Percentiles rank a stretch among this genome's conserved stretches.
Evolutionary conservation across 176 grass and related monocot species (phyloP).

Genomic region (Aegilops sharonensis): DNA sequence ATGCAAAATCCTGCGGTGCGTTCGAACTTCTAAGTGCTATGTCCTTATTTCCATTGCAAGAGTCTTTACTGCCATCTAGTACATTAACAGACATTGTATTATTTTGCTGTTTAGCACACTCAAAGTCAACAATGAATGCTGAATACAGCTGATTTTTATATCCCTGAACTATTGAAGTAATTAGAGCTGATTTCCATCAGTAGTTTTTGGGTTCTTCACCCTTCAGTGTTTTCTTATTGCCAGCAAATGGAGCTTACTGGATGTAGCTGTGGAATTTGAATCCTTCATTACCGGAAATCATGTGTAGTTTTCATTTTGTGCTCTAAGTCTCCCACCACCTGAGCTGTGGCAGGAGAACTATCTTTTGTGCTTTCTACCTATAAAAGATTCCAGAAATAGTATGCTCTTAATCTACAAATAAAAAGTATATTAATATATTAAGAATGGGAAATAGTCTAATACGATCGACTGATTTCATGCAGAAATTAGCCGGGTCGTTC

Average conservation of each 20-base stretch:
- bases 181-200: neutral
- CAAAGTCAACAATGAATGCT: neutral
- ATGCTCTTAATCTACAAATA: neutral
- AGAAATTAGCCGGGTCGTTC: too few relatives aligned
- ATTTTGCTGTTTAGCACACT: conserved; percentile 1
- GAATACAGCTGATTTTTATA: conserved; percentile 13
- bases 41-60: neutral
- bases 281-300: neutral
- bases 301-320: neutral
- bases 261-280: conserved; percentile 22
- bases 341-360: conserved; percentile 6
- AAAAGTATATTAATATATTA: neutral
- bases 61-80: neutral
- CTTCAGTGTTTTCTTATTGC: conserved; percentile 11
- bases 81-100: neutral
- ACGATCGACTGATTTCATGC: too few relatives aligned
- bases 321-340: neutral
- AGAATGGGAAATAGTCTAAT: neutral
- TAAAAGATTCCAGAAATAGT: conserved; percentile 2
- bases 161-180: neutral
- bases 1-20: conserved; percentile 64
- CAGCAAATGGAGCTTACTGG: neutral
- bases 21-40: conserved; percentile 8
- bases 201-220: conserved; percentile 8
- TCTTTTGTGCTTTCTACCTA: conserved; percentile 4